Conservation (phyloP, 257 asterid genomes). For the Solanum microdontum region DNA sequence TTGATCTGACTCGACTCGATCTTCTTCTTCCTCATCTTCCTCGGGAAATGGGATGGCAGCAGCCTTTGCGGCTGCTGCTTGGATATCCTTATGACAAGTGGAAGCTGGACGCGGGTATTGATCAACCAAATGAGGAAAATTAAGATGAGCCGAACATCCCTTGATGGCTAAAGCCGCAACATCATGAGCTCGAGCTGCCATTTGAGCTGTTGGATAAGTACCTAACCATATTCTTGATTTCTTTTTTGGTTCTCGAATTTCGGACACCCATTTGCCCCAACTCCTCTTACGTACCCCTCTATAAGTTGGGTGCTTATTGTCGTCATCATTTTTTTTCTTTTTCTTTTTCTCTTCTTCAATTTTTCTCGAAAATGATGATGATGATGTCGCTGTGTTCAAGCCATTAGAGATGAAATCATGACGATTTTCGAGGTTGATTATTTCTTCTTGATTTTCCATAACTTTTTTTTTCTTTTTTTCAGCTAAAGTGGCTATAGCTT, state of each 20-base stretch:
- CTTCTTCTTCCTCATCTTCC: background rate
- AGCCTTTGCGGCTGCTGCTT: slow-evolving; percentile 70
- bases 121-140: slow-evolving; percentile 58
- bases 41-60: slow-evolving; percentile 33
- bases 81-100: slow-evolving; percentile 65
- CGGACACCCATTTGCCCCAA: slow-evolving; percentile 96
- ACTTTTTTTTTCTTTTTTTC: background rate
- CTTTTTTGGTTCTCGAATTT: slow-evolving; percentile 84
- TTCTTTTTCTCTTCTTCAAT: slow-evolving; percentile 13
- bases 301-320: slow-evolving; percentile 40
- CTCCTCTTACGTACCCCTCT: slow-evolving; percentile 79
- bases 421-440: background rate
- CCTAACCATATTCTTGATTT: slow-evolving; percentile 93
- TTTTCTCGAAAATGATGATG: background rate
- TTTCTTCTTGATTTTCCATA: slow-evolving; percentile 33
- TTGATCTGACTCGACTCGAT: slow-evolving; percentile 17
- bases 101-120: slow-evolving; percentile 62
- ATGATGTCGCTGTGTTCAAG: background rate
- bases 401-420: background rate
- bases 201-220: slow-evolving; percentile 73
- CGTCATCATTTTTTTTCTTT: background rate
- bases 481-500: background rate
- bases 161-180: slow-evolving; percentile 86
- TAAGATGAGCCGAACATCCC: slow-evolving; percentile 68
- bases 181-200: slow-evolving; percentile 96